Conservation (phyloP, 1,139 yeast species). For the Sugiyamaella grinbergsii region DNA sequence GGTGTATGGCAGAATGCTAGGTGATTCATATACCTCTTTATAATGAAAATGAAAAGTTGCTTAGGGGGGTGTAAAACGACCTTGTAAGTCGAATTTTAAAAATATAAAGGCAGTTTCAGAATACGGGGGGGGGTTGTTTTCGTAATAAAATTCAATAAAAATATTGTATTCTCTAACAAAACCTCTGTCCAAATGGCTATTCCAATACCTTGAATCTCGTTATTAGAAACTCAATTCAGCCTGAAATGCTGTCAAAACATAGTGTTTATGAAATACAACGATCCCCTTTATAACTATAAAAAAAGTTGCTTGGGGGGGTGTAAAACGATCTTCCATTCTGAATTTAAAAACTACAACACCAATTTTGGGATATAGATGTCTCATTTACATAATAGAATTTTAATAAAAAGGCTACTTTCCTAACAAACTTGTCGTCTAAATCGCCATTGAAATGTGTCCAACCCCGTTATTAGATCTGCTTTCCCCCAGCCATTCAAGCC, state of each 20-base stretch:
- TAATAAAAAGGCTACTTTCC: not conserved
- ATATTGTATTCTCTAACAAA: not conserved
- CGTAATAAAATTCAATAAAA: not conserved
- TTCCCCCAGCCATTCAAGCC: too few species aligned
- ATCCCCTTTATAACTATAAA: not conserved
- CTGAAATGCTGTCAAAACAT: too few species aligned
- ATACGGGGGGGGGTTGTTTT: not conserved
- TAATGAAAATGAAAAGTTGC: not conserved
- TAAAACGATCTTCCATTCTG: not conserved
- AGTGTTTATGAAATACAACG: too few species aligned
- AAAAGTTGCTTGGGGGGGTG: conserved; percentile 4
- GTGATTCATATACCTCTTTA: not conserved
- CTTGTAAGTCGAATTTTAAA: not conserved
- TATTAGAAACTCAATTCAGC: too few species aligned
- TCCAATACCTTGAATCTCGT: not conserved
- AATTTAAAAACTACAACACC: not conserved
- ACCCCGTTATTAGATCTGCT: too few species aligned
- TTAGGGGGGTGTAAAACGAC: not conserved
- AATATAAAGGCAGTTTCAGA: not conserved
- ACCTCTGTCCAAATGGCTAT: not conserved
- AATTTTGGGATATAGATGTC: not conserved
- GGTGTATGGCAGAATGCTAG: not conserved
- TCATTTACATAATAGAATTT: not conserved
- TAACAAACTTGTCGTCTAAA: not conserved
- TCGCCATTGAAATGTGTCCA: not conserved